phyloP scores from a whole-genome alignment of 306 rosid genomes.

The Acacia melanoxylon region DNA sequence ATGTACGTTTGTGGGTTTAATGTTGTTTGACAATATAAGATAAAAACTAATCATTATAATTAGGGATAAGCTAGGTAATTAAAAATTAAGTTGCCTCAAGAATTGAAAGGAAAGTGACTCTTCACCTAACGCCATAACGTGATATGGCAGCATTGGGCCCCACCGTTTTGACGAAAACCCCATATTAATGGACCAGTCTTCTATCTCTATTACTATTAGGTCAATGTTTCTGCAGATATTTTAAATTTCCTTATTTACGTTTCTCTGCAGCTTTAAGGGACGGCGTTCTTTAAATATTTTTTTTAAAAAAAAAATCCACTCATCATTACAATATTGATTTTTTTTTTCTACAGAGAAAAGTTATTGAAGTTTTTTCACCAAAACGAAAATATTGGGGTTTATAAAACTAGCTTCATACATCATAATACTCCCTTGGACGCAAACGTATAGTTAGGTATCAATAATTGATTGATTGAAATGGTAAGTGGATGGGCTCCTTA shows the following conservation, averaged over 20 bases:
- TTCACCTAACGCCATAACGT: conserved; percentile 36
- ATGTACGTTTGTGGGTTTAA: neutral
- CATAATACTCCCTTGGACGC: no score
- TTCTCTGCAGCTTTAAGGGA: neutral
- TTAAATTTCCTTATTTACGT: neutral
- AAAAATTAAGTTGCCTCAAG: neutral
- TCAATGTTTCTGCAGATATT: neutral
- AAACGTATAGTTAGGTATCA: no score
- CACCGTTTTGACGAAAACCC: conserved; percentile 32
- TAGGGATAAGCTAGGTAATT: neutral
- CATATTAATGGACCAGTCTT: conserved; percentile 19
- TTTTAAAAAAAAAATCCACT: no score
- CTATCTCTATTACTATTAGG: neutral
- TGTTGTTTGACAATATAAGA: neutral
- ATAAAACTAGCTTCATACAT: no score
- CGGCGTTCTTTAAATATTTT: neutral
- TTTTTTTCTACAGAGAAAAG: no score
- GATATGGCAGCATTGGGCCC: conserved; percentile 33
- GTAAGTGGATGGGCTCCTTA: no score
- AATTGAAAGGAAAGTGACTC: conserved; percentile 30
- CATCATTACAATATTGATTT: no score
- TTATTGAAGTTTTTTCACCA: no score
- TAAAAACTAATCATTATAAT: neutral
- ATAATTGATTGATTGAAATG: no score
- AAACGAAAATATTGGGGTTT: no score